Evolutionary conservation across 768 basidiomycete species (phyloP), one percentile per base, ranked within the genome.

Genomic region (Gloeophyllum trabeum): DNA sequence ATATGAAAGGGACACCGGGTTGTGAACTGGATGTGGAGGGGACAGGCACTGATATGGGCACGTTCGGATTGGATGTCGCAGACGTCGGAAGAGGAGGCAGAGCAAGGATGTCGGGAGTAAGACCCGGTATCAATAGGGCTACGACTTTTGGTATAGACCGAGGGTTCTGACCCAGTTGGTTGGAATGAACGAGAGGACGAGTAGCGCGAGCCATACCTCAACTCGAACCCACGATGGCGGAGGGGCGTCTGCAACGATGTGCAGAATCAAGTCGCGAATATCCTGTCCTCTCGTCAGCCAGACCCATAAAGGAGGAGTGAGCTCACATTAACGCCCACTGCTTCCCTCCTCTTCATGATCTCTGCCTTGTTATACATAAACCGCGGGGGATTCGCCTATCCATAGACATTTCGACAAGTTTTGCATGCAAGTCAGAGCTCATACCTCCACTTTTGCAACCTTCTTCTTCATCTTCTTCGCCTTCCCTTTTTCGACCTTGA

Each of bases 191-290:
- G 16, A 16, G 16, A 32, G 16, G 10, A 10, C 16, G 10, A 32
- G 28, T 10, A 32, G 4, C 37, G 16, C 4, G 18, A 19, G 10
- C 7, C 74, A 40, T 38, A 89, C 92, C 59, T 91, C 83, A 32
- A 93, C 71, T 40, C 75, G 71, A 16, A 97, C 71, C 92, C 92
- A 97, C 42, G 78, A 79, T 0, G 84, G 82, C 1, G 85, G 80
- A n/a, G 83, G 79, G 14, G 76, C 79, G 52, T 93, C 89, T 1
- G 84, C 83, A 20, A 81, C 61, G 36, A 94, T 65, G 50, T 96
- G 86, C 2, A 97, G 62, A 6, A 83, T 70, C 16, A 97, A 68
- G 52, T 97, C 92, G 25, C 94, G 74, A 18, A 97, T 67, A 53
- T 96, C 91, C 92, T 96, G 42, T 34, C 12, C 18, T 6, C 5